These are phyloP conservation scores for Cutaneotrichosporon curvatum DNA, from an alignment of 1,284 basidiomycete species.

Conservation along the genomic window DNA sequence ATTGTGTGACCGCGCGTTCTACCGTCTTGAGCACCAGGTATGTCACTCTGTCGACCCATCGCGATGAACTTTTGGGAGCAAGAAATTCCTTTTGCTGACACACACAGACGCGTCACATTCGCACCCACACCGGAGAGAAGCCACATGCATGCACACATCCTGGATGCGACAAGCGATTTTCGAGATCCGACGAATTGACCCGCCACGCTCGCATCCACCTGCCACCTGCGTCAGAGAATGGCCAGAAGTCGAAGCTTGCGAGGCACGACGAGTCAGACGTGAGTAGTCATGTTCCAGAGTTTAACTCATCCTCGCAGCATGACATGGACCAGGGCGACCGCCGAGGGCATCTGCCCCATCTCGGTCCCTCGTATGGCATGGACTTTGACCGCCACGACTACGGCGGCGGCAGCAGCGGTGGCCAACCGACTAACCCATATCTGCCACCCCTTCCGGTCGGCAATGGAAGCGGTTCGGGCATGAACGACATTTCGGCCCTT, in stretches of 20 bases:
- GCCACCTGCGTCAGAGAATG: constrained; percentile 37
- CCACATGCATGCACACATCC: constrained; percentile 71
- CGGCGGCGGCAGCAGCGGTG: constrained; percentile 6
- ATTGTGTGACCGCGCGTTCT: constrained; percentile 83
- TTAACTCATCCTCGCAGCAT: constrained; percentile 12
- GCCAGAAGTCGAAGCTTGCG: constrained; percentile 25
- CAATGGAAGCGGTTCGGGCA: constrained; percentile 15
- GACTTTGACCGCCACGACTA: constrained; percentile 40
- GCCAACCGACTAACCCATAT: constrained; percentile 22
- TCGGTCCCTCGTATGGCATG: constrained; percentile 42
- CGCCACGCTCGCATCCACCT: constrained; percentile 75
- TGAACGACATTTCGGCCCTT: constrained; percentile 55
- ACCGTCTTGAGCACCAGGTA: constrained; percentile 86
- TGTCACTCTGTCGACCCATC: constrained; percentile 41
- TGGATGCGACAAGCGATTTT: constrained; percentile 75
- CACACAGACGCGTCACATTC: constrained; percentile 62
- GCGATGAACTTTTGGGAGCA: too few relatives aligned
- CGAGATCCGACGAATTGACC: constrained; percentile 50
- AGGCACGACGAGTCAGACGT: constrained; percentile 35
- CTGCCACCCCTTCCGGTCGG: constrained; percentile 27
- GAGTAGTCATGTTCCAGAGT: neutral
- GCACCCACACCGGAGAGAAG: constrained; percentile 66
- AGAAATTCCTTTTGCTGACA: too few relatives aligned
- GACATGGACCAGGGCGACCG: constrained; percentile 34
- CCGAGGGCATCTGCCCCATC: constrained; percentile 32